Evolutionary conservation across 139 green algal species (phyloP).

Genomic region (Dunaliella primolecta): DNA sequence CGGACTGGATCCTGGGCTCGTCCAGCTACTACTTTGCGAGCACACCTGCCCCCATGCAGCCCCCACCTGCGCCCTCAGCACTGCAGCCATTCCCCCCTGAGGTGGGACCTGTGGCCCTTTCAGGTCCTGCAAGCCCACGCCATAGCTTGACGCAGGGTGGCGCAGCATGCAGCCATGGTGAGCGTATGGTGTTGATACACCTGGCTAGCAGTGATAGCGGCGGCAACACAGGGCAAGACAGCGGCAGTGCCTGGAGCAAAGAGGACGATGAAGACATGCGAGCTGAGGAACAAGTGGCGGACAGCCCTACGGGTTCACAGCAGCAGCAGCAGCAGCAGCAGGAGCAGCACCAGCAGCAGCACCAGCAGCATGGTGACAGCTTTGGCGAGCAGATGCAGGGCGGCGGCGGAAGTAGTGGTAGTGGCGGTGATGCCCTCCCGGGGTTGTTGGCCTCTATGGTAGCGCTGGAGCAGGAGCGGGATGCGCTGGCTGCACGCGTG

Average conservation of each 20-base stretch:
- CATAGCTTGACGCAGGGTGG: too few relatives aligned
- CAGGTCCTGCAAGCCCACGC: too few relatives aligned
- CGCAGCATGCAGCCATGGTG: too few relatives aligned
- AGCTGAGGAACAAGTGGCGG: neutral
- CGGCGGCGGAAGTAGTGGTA: neutral
- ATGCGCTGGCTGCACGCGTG: neutral
- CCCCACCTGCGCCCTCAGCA: neutral
- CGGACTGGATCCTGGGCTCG: neutral
- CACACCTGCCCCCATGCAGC: too few relatives aligned
- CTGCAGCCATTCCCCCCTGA: neutral
- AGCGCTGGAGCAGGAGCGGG: neutral
- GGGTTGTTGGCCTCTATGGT: neutral
- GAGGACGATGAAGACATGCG: neutral
- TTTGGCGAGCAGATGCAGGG: too few relatives aligned
- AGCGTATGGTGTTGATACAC: too few relatives aligned
- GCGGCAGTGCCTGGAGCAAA: too few relatives aligned
- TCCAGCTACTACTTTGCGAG: neutral
- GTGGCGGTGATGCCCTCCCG: neutral
- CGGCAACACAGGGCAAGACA: neutral
- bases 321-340: too few relatives aligned
- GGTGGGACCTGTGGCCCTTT: neutral
- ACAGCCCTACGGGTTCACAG: neutral
- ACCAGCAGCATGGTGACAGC: too few relatives aligned
- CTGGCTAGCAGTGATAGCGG: neutral
- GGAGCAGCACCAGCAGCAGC: too few relatives aligned